Base-by-base conservation (phyloP, 306 rosid species). In the Quercus suber region DNA sequence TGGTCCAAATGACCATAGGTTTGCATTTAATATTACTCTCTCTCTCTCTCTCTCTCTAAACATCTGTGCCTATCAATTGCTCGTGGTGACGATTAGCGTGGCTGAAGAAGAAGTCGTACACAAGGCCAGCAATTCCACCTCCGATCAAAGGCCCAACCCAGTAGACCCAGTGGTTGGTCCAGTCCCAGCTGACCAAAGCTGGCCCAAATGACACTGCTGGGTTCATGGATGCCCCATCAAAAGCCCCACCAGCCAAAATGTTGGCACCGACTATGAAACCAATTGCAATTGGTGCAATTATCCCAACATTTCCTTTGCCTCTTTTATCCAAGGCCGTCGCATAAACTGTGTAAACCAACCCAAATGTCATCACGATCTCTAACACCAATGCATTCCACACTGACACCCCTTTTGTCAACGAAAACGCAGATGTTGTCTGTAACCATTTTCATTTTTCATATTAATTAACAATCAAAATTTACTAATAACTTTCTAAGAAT, bases 91-190 rank as follows among this genome's bases (percentile, higher is more conserved):
- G 45, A 41, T 8, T 49, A 49, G 14, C 1, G 15, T 12, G 53
- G 15, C 0, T 0, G 53, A 49, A 49, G 53, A 49, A 3, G 53
- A 49, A 49, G 17, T 70, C 74, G 25, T 35, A 70, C 41, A 70
- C 33, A 41, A 70, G 28, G 17, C 74, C 74, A 2, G 74, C 74
- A 5, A 70, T 17, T 9, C 57, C 74, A 43, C 74, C 74, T 23
- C 74, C 55, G 55, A 70, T 70, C 55, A 70, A 53, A 45, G 74
- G 74, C 7, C 74, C 74, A 23, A 33, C 74, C 74, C 74, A 70
- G 74, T 35, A 70, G 55, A 70, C 55, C 74, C 74, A 70, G 30
- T 43, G 74, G 74, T 70, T n/a, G 12, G 28, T 53, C 55, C 74
- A 70, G 15, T 23, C 20, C 74, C 74, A 70, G 74, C 53, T 43